A percentile compares a stretch with the other conserved stretches of the same genome.
Evolutionary conservation across 345 rosid species (phyloP).

Genomic region (Lumnitzera racemosa): DNA sequence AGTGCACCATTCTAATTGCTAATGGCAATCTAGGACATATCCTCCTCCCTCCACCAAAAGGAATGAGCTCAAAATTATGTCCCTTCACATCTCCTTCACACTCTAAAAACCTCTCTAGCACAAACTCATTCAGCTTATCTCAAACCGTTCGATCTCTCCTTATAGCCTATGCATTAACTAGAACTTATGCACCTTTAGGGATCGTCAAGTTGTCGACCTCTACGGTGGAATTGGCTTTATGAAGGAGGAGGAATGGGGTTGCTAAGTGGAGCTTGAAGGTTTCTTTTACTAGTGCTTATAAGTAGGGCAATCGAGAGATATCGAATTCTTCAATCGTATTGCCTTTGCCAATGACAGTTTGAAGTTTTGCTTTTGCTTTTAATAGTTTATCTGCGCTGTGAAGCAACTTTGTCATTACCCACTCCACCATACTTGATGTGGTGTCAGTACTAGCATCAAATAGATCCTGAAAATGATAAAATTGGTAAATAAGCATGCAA

Average conservation of each 20-base stretch:
- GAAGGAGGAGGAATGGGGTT: slow-evolving; percentile 15
- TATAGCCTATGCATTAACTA: slow-evolving; percentile 19
- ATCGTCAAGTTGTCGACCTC: slow-evolving; percentile 11
- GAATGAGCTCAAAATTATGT: slow-evolving; percentile 16
- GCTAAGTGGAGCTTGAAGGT: slow-evolving; percentile 18
- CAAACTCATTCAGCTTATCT: slow-evolving; percentile 11
- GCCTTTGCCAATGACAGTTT: slow-evolving; percentile 11
- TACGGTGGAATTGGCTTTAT: slow-evolving; percentile 4
- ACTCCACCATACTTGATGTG: no score
- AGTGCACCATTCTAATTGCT: slow-evolving; percentile 18
- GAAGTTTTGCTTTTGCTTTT: slow-evolving; percentile 8
- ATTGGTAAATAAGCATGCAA: no score
- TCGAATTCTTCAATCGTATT: slow-evolving; percentile 14
- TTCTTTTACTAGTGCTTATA: slow-evolving; percentile 18
- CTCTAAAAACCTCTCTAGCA: slow-evolving; percentile 23
- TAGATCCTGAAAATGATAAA: no score
- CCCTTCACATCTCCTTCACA: slow-evolving; percentile 15
- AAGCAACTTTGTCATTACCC: no score
- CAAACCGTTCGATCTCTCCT: slow-evolving; percentile 15
- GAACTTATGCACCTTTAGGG: slow-evolving; percentile 14
- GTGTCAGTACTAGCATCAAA: no score
- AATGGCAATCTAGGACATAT: slow-evolving; percentile 28
- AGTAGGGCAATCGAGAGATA: slow-evolving; percentile 10
- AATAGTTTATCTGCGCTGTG: no score
- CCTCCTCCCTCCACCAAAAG: slow-evolving; percentile 29